These are phyloP conservation scores for Clonostachys solani DNA, from an alignment of 2,329 filamentous ascomycete species.

Conservation along the genomic window DNA sequence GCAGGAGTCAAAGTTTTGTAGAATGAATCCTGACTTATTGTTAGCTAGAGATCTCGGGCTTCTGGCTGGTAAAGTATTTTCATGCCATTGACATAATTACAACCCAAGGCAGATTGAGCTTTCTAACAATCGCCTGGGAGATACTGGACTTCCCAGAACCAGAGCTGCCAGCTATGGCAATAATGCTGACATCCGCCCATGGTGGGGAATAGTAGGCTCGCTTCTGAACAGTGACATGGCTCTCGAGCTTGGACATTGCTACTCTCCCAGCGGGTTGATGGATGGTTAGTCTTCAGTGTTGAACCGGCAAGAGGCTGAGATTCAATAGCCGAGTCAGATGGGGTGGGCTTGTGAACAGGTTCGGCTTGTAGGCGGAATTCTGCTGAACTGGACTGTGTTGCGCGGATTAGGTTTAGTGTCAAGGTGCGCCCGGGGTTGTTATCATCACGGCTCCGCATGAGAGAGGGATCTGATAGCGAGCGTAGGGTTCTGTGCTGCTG, in stretches of 20 bases:
- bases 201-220: constrained; percentile 82
- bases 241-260: constrained; percentile 24
- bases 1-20: constrained; percentile 86
- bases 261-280: not conserved
- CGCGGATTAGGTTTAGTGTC: too few species aligned
- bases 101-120: constrained; percentile 93
- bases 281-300: not conserved
- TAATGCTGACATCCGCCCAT: constrained; percentile 95
- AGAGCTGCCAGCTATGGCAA: constrained; percentile 91
- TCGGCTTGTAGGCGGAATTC: too few species aligned
- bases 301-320: too few species aligned
- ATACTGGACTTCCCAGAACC: constrained; percentile 93
- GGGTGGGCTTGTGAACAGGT: too few species aligned
- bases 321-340: too few species aligned
- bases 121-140: constrained; percentile 84
- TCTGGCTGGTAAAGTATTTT: constrained; percentile 3
- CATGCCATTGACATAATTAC: constrained; percentile 93
- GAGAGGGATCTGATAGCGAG: too few species aligned
- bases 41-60: constrained; percentile 9
- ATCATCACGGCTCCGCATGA: too few species aligned
- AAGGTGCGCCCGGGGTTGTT: too few species aligned
- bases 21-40: constrained; percentile 73
- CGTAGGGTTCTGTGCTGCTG: too few species aligned
- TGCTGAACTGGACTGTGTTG: too few species aligned
- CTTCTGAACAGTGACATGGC: constrained; percentile 46